Evolutionary conservation across 257 asterid species (phyloP).

Genomic region (Nicotiana sylvestris): DNA sequence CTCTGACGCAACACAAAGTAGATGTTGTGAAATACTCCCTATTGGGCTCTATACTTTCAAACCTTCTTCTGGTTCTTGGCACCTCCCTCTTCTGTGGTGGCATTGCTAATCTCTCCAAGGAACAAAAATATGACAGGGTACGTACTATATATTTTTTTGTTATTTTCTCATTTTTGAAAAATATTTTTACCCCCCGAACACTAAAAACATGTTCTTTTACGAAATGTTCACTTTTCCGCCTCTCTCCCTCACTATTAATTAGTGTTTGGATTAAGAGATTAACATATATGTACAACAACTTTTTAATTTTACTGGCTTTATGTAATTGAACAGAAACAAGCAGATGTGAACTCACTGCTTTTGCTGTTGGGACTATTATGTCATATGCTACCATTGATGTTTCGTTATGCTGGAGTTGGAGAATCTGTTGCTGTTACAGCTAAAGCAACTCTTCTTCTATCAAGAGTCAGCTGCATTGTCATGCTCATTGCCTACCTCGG

Average conservation of each 20-base stretch:
- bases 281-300: neutral
- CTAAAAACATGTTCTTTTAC: no score
- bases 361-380: constrained; percentile 71
- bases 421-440: constrained; percentile 25
- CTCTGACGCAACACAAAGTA: constrained; percentile 60
- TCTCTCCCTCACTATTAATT: neutral
- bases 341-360: constrained; percentile 68
- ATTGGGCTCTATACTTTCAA: constrained; percentile 82
- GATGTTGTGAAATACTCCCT: constrained; percentile 81
- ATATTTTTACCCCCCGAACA: no score
- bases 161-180: no score
- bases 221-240: no score
- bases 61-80: constrained; percentile 93
- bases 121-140: constrained; percentile 75
- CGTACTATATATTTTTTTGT: no score
- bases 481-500: constrained; percentile 77
- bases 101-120: constrained; percentile 49
- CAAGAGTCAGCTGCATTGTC: constrained; percentile 66
- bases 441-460: constrained; percentile 37
- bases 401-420: constrained; percentile 36
- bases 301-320: no score
- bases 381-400: constrained; percentile 62
- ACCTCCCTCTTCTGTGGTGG: constrained; percentile 96
- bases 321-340: constrained; percentile 57
- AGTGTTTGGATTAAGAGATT: no score